Percentiles rank a stretch among this genome's conserved stretches.
Evolutionary conservation across 352 stramenopile species (phyloP).

Genomic region (Aphanomyces euteiches): DNA sequence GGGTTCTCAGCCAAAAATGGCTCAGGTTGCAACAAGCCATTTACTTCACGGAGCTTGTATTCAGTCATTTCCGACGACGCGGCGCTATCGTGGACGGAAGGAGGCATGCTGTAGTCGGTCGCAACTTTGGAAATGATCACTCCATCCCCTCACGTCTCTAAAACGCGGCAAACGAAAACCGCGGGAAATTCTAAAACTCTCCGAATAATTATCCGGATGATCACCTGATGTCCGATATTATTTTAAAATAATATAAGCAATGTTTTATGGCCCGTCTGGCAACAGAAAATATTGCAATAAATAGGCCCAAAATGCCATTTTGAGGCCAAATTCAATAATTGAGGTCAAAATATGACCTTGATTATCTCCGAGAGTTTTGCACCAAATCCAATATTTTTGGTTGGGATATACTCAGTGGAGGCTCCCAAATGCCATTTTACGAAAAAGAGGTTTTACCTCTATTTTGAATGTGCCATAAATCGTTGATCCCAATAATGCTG

Average conservation of each 20-base stretch:
- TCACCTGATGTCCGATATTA: not conserved
- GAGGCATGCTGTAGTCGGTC: not conserved
- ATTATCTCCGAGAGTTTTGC: too few species aligned
- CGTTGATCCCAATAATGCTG: too few species aligned
- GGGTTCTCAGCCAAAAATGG: slow-evolving; percentile 94
- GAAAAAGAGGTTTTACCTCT: too few species aligned
- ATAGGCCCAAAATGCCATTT: too few species aligned
- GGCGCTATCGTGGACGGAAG: not conserved
- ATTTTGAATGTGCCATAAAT: too few species aligned
- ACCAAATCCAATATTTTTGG: too few species aligned
- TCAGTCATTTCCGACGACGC: slow-evolving; percentile 59
- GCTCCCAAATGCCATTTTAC: too few species aligned
- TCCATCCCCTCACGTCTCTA: not conserved
- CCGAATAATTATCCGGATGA: not conserved
- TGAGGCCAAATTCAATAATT: too few species aligned
- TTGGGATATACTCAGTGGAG: too few species aligned
- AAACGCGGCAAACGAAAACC: not conserved
- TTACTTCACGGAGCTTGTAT: slow-evolving; percentile 85
- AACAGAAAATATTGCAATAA: too few species aligned
- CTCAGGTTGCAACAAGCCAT: slow-evolving; percentile 81
- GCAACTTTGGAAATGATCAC: slow-evolving; percentile 11
- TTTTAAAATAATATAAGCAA: not conserved
- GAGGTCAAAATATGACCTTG: too few species aligned
- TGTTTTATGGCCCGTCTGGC: too few species aligned
- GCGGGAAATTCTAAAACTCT: slow-evolving; percentile 1